Evolutionary conservation across 2,329 filamentous ascomycete species (phyloP).

Genomic region (Fusarium virguliforme): DNA sequence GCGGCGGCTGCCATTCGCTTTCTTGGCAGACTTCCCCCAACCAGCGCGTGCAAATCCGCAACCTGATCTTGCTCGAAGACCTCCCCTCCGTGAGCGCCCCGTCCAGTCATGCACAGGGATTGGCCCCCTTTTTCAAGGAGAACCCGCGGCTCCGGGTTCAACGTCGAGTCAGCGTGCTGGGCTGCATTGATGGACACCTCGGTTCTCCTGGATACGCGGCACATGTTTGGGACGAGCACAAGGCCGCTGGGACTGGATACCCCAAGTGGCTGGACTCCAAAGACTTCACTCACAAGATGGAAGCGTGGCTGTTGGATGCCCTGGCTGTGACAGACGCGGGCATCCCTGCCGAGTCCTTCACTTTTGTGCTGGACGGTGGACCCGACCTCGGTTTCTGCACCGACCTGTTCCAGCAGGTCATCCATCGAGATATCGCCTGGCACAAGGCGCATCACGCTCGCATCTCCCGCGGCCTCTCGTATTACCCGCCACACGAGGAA

Average conservation of each 20-base stretch:
- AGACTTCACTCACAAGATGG: not conserved
- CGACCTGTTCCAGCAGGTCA: not conserved
- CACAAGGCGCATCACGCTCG: not conserved
- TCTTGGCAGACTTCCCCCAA: not conserved
- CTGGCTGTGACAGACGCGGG: not conserved
- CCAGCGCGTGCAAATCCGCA: slow-evolving; percentile 3
- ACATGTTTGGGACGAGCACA: no score
- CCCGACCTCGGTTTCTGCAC: not conserved
- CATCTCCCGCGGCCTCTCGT: not conserved
- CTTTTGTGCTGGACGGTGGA: slow-evolving; percentile 12
- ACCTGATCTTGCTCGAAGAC: slow-evolving; percentile 18
- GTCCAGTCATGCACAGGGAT: slow-evolving; percentile 2
- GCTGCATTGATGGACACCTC: not conserved
- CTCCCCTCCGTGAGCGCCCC: not conserved
- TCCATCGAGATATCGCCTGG: not conserved
- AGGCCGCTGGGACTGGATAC: not conserved
- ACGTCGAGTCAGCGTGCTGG: slow-evolving; percentile 17
- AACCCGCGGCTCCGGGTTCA: slow-evolving; percentile 28
- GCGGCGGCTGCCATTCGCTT: slow-evolving; percentile 27
- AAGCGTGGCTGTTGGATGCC: slow-evolving; percentile 20
- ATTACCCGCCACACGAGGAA: no score
- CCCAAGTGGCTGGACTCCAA: not conserved
- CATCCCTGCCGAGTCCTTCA: not conserved
- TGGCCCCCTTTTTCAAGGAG: slow-evolving; percentile 19
- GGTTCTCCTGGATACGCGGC: not conserved